Evolutionary conservation across 2,329 filamentous ascomycete genomes (phyloP).

Genomic region (Periconia digitata): DNA sequence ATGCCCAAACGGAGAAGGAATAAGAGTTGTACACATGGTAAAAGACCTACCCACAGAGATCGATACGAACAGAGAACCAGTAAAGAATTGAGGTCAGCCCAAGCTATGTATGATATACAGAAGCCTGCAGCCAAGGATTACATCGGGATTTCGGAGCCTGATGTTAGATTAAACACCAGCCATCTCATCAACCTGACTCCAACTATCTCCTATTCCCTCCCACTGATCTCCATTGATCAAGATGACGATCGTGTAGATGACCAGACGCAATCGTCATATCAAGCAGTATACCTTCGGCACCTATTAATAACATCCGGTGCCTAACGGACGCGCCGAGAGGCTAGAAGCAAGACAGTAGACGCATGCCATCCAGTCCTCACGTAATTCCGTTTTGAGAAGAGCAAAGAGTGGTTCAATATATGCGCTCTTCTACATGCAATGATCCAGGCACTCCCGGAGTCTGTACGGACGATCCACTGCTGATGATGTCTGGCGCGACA

Average conservation of each 20-base stretch:
- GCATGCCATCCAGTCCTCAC: background rate
- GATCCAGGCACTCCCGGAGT: too few species aligned
- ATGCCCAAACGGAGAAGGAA: conserved; percentile 38
- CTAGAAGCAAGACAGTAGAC: too few species aligned
- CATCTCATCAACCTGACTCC: background rate
- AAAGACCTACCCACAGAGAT: conserved; percentile 24
- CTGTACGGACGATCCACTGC: too few species aligned
- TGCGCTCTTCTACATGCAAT: too few species aligned
- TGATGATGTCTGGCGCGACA: too few species aligned
- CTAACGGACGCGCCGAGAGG: too few species aligned
- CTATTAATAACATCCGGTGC: background rate
- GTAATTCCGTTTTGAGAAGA: background rate
- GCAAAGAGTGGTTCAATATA: too few species aligned
- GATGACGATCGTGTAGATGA: background rate
- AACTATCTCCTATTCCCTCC: background rate
- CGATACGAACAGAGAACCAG: background rate
- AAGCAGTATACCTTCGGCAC: background rate
- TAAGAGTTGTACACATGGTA: conserved; percentile 37
- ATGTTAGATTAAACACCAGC: background rate
- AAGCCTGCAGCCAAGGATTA: background rate
- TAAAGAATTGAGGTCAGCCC: too few species aligned
- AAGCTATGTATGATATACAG: background rate
- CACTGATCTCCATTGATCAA: background rate
- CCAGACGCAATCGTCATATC: background rate
- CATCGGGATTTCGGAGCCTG: background rate